These are phyloP conservation scores for Saccharum officinarum DNA, from an alignment of 176 grass and related monocot genomes.

Conservation along the genomic window DNA sequence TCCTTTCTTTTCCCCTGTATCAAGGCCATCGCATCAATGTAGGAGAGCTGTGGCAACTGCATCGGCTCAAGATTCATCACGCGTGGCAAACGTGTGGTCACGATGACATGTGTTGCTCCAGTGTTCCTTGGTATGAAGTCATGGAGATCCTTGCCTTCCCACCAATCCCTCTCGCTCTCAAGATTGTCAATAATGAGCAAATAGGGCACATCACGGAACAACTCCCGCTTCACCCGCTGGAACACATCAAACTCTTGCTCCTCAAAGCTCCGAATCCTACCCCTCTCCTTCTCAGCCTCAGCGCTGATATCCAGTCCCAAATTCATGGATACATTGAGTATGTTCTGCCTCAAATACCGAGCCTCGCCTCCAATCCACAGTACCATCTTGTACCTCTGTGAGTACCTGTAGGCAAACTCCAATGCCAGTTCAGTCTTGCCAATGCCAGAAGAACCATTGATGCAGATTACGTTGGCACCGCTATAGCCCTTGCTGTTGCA, in stretches of 20 bases:
- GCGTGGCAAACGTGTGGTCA: slow-evolving; percentile 71
- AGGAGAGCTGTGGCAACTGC: slow-evolving; percentile 71
- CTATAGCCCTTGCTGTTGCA: slow-evolving; percentile 58
- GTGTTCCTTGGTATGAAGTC: slow-evolving; percentile 95
- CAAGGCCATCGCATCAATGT: slow-evolving; percentile 66
- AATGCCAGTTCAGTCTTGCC: slow-evolving; percentile 93
- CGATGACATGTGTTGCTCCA: slow-evolving; percentile 75
- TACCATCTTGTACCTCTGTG: slow-evolving; percentile 96
- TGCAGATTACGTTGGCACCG: slow-evolving; percentile 58
- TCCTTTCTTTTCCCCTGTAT: slow-evolving; percentile 87
- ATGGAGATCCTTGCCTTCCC: slow-evolving; percentile 98
- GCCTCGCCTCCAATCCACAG: slow-evolving; percentile 94
- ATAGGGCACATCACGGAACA: slow-evolving; percentile 92
- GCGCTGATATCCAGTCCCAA: slow-evolving; percentile 86
- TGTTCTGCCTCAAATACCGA: slow-evolving; percentile 85
- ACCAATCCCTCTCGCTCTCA: slow-evolving; percentile 94
- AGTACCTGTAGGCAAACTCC: slow-evolving; percentile 87
- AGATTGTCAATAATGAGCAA: slow-evolving; percentile 96
- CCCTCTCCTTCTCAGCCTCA: slow-evolving; percentile 91
- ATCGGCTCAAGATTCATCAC: slow-evolving; percentile 91
- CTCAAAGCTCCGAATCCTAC: slow-evolving; percentile 87
- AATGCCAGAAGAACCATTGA: slow-evolving; percentile 78
- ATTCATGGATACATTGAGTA: slow-evolving; percentile 79
- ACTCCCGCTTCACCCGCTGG: slow-evolving; percentile 85
- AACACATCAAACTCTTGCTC: slow-evolving; percentile 96